Evolutionary conservation across 306 rosid genomes (phyloP).

Genomic region (Oxytropis ochrocephala): DNA sequence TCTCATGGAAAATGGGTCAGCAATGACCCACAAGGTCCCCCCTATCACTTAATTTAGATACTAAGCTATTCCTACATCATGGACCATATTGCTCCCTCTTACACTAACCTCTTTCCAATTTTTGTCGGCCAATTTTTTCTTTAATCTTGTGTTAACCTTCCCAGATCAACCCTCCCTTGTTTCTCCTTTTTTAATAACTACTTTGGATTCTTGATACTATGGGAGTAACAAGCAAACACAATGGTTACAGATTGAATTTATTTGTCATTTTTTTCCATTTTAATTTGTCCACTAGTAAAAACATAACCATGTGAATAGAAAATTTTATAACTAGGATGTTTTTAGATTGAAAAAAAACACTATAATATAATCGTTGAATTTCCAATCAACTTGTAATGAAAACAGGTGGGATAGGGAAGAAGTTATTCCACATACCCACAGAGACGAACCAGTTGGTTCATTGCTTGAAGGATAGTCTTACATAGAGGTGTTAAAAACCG

Average conservation of each 20-base stretch:
- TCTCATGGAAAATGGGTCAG: constrained; percentile 42
- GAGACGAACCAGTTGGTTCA: too few species aligned
- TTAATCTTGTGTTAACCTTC: constrained; percentile 2
- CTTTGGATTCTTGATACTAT: background rate
- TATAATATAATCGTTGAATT: too few species aligned
- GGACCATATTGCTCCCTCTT: constrained; percentile 54
- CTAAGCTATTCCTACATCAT: constrained; percentile 20
- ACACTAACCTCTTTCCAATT: constrained; percentile 15
- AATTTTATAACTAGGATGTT: background rate
- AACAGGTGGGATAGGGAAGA: too few species aligned
- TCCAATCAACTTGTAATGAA: too few species aligned
- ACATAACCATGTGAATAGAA: background rate
- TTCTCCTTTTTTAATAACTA: constrained; percentile 1
- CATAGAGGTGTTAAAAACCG: too few species aligned
- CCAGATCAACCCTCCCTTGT: constrained; percentile 9
- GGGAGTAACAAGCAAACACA: background rate
- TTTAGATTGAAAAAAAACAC: too few species aligned
- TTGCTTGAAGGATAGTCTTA: too few species aligned
- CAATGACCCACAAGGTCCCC: constrained; percentile 50
- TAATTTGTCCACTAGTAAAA: background rate
- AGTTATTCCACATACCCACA: too few species aligned
- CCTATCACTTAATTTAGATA: constrained; percentile 21
- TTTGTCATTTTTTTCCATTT: background rate
- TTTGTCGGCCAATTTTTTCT: constrained; percentile 49
- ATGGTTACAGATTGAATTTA: background rate